These are phyloP conservation scores for Anethum foeniculum DNA, from an alignment of 140 eudicot species.

Conservation along the genomic window DNA sequence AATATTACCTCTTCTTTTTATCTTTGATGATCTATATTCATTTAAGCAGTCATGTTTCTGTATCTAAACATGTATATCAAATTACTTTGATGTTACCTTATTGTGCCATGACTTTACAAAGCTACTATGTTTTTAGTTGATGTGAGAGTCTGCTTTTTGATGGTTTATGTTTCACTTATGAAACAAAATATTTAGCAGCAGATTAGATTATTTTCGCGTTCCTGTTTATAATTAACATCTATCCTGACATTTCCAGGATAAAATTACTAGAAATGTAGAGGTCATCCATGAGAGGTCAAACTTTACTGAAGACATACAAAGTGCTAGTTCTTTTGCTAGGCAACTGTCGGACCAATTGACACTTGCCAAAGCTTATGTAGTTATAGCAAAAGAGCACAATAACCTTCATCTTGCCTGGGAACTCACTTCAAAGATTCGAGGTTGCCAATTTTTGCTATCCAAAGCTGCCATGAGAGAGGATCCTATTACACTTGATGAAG, in stretches of 20 bases:
- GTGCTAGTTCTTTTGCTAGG: conserved; percentile 53
- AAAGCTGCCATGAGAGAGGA: conserved; percentile 74
- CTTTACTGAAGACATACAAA: conserved; percentile 51
- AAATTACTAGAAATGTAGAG: conserved; percentile 27
- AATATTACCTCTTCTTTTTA: neutral
- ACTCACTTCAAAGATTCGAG: conserved; percentile 68
- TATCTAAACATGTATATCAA: neutral
- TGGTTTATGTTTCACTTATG: neutral
- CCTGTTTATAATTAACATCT: neutral
- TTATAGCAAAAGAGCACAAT: conserved; percentile 86
- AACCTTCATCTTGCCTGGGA: conserved; percentile 89
- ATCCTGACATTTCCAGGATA: conserved; percentile 44
- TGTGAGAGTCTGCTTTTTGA: neutral
- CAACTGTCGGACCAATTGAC: conserved; percentile 81
- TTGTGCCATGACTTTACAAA: neutral
- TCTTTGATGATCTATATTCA: neutral
- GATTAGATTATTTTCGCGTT: neutral
- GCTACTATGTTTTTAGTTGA: neutral
- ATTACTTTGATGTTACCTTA: neutral
- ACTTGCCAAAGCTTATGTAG: conserved; percentile 81
- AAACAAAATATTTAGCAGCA: neutral
- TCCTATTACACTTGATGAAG: conserved; percentile 59
- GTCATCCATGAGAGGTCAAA: conserved; percentile 35
- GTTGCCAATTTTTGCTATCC: conserved; percentile 70
- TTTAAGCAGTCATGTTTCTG: neutral